A percentile compares a stretch with the other conserved stretches of the same genome.
Evolutionary conservation across 768 basidiomycete genomes (phyloP).

Genomic region (Amyloporia xantha): DNA sequence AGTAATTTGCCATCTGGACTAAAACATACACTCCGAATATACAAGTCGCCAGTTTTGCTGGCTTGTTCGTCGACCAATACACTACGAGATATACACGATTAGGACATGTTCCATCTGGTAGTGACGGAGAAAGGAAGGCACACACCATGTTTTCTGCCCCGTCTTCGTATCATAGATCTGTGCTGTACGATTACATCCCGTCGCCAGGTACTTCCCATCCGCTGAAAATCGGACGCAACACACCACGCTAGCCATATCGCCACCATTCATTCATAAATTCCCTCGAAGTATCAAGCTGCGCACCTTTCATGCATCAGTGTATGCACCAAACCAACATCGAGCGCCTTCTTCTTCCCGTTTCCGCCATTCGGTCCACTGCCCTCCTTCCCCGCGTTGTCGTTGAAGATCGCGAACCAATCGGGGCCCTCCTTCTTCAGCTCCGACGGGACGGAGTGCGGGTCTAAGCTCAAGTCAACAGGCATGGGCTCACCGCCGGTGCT

Average conservation of each 20-base stretch:
- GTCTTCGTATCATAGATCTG: slow-evolving; percentile 93
- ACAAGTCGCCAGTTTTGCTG: slow-evolving; percentile 73
- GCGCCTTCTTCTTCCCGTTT: slow-evolving; percentile 44
- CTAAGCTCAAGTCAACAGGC: slow-evolving; percentile 24
- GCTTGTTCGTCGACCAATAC: slow-evolving; percentile 74
- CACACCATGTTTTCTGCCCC: slow-evolving; percentile 78
- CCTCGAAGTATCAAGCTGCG: slow-evolving; percentile 11
- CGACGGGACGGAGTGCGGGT: slow-evolving; percentile 38
- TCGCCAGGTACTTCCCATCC: slow-evolving; percentile 88
- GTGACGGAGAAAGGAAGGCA: slow-evolving; percentile 5
- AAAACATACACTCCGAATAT: slow-evolving; percentile 83
- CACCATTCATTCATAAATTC: not conserved
- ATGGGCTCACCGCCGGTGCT: slow-evolving; percentile 6
- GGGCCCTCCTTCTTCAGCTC: slow-evolving; percentile 66
- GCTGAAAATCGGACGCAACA: slow-evolving; percentile 94
- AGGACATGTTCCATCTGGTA: not conserved
- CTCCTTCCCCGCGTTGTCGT: slow-evolving; percentile 20
- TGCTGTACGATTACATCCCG: slow-evolving; percentile 93
- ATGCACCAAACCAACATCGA: slow-evolving; percentile 79
- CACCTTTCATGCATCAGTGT: slow-evolving; percentile 90
- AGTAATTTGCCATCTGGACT: slow-evolving; percentile 65
- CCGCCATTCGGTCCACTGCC: slow-evolving; percentile 8
- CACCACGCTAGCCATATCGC: slow-evolving; percentile 46
- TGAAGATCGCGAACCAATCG: slow-evolving; percentile 90
- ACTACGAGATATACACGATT: slow-evolving; percentile 29